Conservation (phyloP, 257 asterid genomes). For the Nicotiana knightiana region DNA sequence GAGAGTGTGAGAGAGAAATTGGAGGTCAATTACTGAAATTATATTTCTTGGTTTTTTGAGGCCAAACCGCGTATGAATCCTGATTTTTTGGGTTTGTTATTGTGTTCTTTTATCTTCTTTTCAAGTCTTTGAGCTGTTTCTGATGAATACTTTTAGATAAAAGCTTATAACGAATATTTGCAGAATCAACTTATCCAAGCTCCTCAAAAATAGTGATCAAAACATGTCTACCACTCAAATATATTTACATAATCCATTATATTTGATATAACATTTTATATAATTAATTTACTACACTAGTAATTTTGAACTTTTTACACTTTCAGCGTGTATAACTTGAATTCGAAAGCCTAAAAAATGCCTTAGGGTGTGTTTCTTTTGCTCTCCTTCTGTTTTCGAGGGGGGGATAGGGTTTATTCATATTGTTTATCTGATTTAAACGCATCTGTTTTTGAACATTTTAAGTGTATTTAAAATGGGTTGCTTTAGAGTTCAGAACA, state of each 20-base stretch:
- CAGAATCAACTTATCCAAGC: neutral
- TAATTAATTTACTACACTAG: too few relatives aligned
- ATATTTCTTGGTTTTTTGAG: constrained; percentile 22
- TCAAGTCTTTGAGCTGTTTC: neutral
- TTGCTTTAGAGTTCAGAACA: neutral
- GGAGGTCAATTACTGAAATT: constrained; percentile 29
- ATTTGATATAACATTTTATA: too few relatives aligned
- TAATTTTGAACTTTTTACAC: neutral
- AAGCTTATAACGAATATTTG: neutral
- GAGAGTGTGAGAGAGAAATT: constrained; percentile 25
- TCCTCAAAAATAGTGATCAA: neutral
- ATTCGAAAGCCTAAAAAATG: neutral
- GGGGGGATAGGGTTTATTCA: too few relatives aligned
- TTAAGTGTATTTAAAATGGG: too few relatives aligned
- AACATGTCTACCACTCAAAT: neutral
- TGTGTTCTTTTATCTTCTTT: neutral
- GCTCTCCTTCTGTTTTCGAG: too few relatives aligned
- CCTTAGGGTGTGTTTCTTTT: neutral
- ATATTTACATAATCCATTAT: neutral
- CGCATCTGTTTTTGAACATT: too few relatives aligned
- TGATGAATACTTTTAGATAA: neutral
- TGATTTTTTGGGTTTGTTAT: constrained; percentile 20
- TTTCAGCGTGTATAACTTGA: neutral
- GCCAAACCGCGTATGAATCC: constrained; percentile 25
- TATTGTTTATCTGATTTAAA: too few relatives aligned